Percentiles rank a stretch among this genome's conserved stretches.
phyloP scores from a whole-genome alignment of 805 yeast species.

The Pichia deserticola region DNA sequence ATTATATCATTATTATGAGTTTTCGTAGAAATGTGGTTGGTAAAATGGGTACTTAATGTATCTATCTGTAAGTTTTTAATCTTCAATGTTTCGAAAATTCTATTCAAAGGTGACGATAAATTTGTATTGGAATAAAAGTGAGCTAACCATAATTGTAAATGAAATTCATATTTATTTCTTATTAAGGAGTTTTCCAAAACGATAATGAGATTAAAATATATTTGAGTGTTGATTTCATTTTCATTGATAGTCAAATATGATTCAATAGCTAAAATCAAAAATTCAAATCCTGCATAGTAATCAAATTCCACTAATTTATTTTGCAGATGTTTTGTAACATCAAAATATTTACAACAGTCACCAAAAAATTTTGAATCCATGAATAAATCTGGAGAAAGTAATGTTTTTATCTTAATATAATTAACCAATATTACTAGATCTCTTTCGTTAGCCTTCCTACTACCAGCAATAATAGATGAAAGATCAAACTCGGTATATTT shows the following conservation, averaged over 20 bases:
- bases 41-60: constrained; percentile 48
- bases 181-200: constrained; percentile 50
- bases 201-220: constrained; percentile 35
- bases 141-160: constrained; percentile 63
- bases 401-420: constrained; percentile 38
- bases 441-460: constrained; percentile 14
- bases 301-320: constrained; percentile 49
- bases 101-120: constrained; percentile 39
- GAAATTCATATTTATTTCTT: constrained; percentile 66
- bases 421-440: constrained; percentile 24
- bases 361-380: constrained; percentile 18
- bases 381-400: constrained; percentile 20
- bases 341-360: constrained; percentile 34
- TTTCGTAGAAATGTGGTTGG: constrained; percentile 40
- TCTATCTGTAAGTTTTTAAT: constrained; percentile 76
- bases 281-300: constrained; percentile 62
- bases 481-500: constrained; percentile 10
- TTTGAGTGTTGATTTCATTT: constrained; percentile 15
- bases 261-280: constrained; percentile 49
- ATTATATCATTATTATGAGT: constrained; percentile 29
- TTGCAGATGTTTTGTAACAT: constrained; percentile 31
- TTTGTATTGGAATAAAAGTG: constrained; percentile 56
- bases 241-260: constrained; percentile 16
- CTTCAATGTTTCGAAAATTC: constrained; percentile 46
- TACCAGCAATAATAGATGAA: constrained; percentile 6